Evolutionary conservation across 352 stramenopile genomes (phyloP), one percentile per base, ranked within the genome.

Genomic region (Pythium rhizo-oryzae): DNA sequence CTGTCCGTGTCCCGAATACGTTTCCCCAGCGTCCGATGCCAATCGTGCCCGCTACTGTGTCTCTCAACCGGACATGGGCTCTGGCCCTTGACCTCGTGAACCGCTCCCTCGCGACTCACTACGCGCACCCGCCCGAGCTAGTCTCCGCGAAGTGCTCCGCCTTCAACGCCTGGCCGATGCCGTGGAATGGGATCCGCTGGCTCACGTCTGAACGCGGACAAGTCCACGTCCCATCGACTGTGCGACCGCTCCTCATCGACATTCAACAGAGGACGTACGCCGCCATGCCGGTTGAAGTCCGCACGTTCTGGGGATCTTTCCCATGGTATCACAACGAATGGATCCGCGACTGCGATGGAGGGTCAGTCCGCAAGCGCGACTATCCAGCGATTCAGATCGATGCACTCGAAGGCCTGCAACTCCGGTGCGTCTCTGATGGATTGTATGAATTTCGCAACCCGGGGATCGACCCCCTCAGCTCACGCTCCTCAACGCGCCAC

Each of bases 281-380:
- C 9, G 39, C 21, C 2, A 62, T 52, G 55, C 55, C 55, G n/a
- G 11, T 13, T 11, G 57, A 63, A 23, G 30, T 63, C 15, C 39
- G 43, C 8, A 44, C 13, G 2, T 63, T 63, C 43, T 63, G 55
- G 55, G 8, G 25, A 2, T 46, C 57, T 3, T 63, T 63, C 9
- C 57, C 39, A 0, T 63, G 57, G 43, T n/a, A 1, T 12, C 15
- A 39, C 24, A 63, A 63, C 43, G 3, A 1, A 11, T 63, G 57
- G 57, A 55, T 63, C 8, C 12, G n/a, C 1, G 55, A 62, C 15
- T 9, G 0, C 2, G 12, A 55, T 3, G 49, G 23, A 18, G 9
- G 5, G 5, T 28, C 7, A 15, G 18, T 28, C 11, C 49, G 49
- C 12, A 8, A 8, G 13, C 6, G 6, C 44, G 44, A 51, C 44